phyloP scores from a whole-genome alignment of 1,139 yeast species.

The Saccharomyces hybrid region DNA sequence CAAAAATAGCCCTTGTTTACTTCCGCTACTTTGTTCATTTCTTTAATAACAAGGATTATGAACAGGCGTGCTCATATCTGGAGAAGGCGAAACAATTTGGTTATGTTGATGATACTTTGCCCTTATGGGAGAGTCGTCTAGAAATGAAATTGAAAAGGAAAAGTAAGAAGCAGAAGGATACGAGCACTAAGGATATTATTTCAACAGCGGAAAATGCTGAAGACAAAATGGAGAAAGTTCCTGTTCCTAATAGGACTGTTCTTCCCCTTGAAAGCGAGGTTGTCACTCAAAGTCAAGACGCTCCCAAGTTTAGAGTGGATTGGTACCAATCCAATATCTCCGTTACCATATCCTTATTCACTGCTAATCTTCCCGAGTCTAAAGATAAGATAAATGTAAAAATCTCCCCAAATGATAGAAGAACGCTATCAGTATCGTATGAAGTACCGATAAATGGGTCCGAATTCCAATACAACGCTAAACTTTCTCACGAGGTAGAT shows the following conservation, averaged over 20 bases:
- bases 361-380: constrained; percentile 49
- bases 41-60: constrained; percentile 41
- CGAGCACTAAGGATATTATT: neutral
- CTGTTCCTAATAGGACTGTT: neutral
- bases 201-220: neutral
- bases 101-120: constrained; percentile 39
- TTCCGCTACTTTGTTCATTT: constrained; percentile 50
- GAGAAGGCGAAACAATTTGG: constrained; percentile 42
- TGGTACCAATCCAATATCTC: constrained; percentile 66
- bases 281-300: neutral
- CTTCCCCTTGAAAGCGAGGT: too few relatives aligned
- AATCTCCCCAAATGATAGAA: constrained; percentile 26
- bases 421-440: constrained; percentile 16
- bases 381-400: constrained; percentile 23
- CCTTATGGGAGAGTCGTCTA: constrained; percentile 46
- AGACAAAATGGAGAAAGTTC: neutral
- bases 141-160: constrained; percentile 28
- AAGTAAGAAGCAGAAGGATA: constrained; percentile 4
- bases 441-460: constrained; percentile 29
- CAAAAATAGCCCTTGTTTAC: constrained; percentile 50
- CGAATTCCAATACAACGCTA: constrained; percentile 35
- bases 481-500: constrained; percentile 45
- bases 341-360: constrained; percentile 64
- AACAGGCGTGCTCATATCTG: constrained; percentile 44
- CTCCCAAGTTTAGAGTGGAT: constrained; percentile 51